A percentile compares a stretch with the other conserved stretches of the same genome.
Conservation (phyloP, 2,329 filamentous ascomycete genomes). For the Pseudogymnoascus sp. region DNA sequence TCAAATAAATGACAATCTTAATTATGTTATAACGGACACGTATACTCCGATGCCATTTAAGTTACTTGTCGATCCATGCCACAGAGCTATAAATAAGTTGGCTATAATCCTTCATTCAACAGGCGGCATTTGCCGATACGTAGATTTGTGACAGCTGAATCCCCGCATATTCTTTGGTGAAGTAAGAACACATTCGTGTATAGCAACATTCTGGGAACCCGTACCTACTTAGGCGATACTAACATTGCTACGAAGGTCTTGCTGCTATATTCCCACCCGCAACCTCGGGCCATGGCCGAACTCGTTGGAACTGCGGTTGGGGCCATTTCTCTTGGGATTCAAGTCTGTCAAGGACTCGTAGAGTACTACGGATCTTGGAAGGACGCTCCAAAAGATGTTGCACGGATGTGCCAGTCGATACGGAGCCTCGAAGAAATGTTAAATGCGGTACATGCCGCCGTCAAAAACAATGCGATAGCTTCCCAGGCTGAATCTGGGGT, state of each 20-base stretch:
- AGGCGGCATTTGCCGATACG: background rate
- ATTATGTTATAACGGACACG: background rate
- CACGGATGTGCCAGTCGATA: background rate
- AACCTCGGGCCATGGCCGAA: background rate
- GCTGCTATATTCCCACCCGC: background rate
- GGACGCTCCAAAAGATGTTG: background rate
- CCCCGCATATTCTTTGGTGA: background rate
- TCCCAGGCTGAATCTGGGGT: background rate
- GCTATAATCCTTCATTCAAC: background rate
- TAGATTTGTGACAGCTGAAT: background rate
- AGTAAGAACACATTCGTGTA: background rate
- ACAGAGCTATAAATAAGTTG: background rate
- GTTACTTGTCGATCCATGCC: background rate
- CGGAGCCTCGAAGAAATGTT: background rate
- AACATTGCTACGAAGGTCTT: background rate
- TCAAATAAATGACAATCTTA: background rate
- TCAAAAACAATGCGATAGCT: background rate
- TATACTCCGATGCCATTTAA: background rate
- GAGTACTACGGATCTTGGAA: conserved; percentile 5
- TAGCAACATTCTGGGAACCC: background rate
- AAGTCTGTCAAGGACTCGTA: background rate
- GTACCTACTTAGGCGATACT: background rate
- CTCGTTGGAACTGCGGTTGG: background rate
- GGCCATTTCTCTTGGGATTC: background rate
- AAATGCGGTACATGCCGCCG: background rate